phyloP scores from a whole-genome alignment of 1,284 basidiomycete species.

The Tylopilus orsonianus region DNA sequence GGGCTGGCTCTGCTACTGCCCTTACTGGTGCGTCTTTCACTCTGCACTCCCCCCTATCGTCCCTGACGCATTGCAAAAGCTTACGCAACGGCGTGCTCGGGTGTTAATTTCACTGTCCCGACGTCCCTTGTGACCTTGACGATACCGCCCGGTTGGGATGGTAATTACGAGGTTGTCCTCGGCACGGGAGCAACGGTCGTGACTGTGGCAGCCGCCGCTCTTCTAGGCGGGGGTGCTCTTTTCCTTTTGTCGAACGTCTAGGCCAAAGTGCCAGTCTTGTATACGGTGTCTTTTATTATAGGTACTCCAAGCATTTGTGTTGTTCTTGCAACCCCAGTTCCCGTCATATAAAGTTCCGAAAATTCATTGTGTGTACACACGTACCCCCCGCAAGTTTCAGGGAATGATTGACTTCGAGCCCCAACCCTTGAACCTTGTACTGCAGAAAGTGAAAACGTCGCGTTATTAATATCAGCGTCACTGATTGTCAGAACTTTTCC shows the following conservation, averaged over 20 bases:
- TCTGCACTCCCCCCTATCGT: not conserved
- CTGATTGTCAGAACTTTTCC: too few relatives aligned
- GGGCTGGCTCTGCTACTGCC: slow-evolving; percentile 55
- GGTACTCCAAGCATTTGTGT: not conserved
- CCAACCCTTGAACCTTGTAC: too few relatives aligned
- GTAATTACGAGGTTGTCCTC: slow-evolving; percentile 50
- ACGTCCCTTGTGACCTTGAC: slow-evolving; percentile 40
- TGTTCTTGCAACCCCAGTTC: not conserved
- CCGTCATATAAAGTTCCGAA: not conserved
- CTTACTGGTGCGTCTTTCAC: slow-evolving; percentile 43
- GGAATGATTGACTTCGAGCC: too few relatives aligned
- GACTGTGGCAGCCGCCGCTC: slow-evolving; percentile 43
- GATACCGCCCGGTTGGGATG: slow-evolving; percentile 56
- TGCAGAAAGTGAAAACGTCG: too few relatives aligned
- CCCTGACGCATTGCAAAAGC: slow-evolving; percentile 35
- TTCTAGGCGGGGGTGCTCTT: slow-evolving; percentile 49
- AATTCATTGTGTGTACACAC: too few relatives aligned
- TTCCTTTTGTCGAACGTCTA: slow-evolving; percentile 53
- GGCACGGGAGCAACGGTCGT: slow-evolving; percentile 43
- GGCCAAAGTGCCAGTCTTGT: not conserved
- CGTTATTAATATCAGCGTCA: too few relatives aligned
- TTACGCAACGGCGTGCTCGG: slow-evolving; percentile 47
- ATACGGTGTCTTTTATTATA: not conserved
- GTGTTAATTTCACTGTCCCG: slow-evolving; percentile 39
- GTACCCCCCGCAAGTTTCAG: too few relatives aligned